A percentile compares a stretch with the other conserved stretches of the same genome.
Evolutionary conservation across 345 rosid genomes (phyloP).

Genomic region (Pistacia vera): DNA sequence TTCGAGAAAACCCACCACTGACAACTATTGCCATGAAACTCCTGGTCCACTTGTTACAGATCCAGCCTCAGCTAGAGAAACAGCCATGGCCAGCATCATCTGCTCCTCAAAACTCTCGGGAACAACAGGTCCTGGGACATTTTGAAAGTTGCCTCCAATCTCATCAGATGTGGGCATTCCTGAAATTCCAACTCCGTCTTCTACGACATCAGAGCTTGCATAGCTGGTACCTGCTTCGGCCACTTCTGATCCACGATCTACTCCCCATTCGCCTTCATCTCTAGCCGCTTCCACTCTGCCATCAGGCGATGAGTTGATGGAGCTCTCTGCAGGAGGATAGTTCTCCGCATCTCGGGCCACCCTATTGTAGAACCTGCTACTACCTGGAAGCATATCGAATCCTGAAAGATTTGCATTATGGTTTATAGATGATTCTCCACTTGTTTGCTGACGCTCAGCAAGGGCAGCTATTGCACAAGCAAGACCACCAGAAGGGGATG

Average conservation of each 20-base stretch:
- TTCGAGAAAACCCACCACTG: conserved; percentile 2
- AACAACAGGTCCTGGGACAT: conserved; percentile 48
- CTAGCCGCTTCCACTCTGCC: conserved; percentile 32
- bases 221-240: conserved; percentile 79
- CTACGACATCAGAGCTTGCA: conserved; percentile 60
- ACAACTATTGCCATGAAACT: conserved; percentile 68
- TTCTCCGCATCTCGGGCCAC: conserved; percentile 44
- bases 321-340: conserved; percentile 39
- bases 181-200: conserved; percentile 43
- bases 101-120: conserved; percentile 96
- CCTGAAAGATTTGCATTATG: conserved; percentile 44
- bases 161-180: conserved; percentile 42
- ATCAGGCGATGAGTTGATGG: conserved; percentile 30
- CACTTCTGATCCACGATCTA: conserved; percentile 53
- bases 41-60: conserved; percentile 51
- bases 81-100: conserved; percentile 96
- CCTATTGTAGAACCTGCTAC: conserved; percentile 50
- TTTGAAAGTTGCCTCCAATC: conserved; percentile 34
- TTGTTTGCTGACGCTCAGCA: conserved; percentile 79
- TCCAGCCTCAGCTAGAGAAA: conserved; percentile 88
- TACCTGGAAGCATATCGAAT: conserved; percentile 48
- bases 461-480: conserved; percentile 88
- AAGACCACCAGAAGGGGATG: conserved; percentile 84
- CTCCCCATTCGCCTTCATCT: conserved; percentile 55
- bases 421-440: conserved; percentile 55